Evolutionary conservation across 352 stramenopile genomes (phyloP).

Genomic region (Hyaloperonospora brassicae): DNA sequence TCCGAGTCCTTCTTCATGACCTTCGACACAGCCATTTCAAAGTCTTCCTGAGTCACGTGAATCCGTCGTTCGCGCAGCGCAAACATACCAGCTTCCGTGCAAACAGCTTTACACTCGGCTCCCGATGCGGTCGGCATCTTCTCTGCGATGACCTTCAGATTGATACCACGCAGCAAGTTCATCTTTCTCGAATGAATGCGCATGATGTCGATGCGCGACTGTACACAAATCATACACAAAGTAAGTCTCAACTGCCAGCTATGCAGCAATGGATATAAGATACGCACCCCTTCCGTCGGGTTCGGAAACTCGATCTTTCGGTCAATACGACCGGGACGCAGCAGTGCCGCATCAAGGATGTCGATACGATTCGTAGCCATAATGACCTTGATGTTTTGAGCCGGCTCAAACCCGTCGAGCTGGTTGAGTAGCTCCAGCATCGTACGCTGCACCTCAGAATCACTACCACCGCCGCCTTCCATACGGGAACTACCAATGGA

Average conservation of each 20-base stretch:
- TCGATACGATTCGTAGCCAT: conserved; percentile 99
- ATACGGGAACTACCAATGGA: conserved; percentile 94
- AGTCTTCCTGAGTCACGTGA: conserved; percentile 99
- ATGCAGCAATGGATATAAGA: conserved; percentile 1
- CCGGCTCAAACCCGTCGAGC: conserved; percentile 93
- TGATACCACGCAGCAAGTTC: conserved; percentile 98
- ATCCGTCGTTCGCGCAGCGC: conserved; percentile 97
- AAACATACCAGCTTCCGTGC: conserved; percentile 99
- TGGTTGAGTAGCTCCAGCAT: conserved; percentile 99
- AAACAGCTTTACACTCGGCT: conserved; percentile 99
- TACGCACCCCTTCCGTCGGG: conserved; percentile 89
- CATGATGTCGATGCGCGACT: conserved; percentile 95
- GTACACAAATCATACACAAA: conserved; percentile 8
- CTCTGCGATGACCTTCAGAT: conserved; percentile 96
- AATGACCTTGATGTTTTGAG: conserved; percentile 98
- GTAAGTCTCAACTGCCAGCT: conserved; percentile 7
- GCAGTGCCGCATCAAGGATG: conserved; percentile 95
- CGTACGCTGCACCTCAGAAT: conserved; percentile 98
- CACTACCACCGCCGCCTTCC: conserved; percentile 88
- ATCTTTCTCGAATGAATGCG: conserved; percentile 98
- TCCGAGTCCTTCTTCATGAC: conserved; percentile 99
- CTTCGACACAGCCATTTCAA: conserved; percentile 99
- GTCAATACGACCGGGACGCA: conserved; percentile 97
- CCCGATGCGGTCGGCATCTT: conserved; percentile 97
- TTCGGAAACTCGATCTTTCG: conserved; percentile 99